A percentile compares a stretch with the other conserved stretches of the same genome.
phyloP scores from a whole-genome alignment of 1,284 basidiomycete species.

The Gymnopus androsaceus region DNA sequence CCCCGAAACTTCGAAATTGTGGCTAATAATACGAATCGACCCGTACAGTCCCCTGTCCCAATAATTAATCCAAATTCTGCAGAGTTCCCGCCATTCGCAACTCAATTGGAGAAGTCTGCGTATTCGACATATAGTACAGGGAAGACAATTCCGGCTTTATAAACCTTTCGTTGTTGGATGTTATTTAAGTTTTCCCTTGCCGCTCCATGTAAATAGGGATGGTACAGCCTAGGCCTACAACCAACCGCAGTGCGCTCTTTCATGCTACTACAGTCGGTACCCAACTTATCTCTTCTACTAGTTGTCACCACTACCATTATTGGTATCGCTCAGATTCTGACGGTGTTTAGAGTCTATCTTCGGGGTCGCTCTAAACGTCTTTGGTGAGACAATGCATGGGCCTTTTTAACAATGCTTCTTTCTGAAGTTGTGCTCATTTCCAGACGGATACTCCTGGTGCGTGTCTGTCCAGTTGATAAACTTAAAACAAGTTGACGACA shows the following conservation, averaged over 20 bases:
- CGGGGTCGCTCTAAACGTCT: constrained; percentile 25
- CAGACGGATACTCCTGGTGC: constrained; percentile 25
- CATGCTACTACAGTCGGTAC: neutral
- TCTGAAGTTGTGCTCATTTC: constrained; percentile 25
- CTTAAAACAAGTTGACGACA: neutral
- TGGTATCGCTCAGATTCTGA: constrained; percentile 24
- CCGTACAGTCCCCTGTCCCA: no score
- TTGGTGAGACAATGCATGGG: constrained; percentile 34
- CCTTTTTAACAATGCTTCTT: constrained; percentile 24
- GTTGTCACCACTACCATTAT: constrained; percentile 27
- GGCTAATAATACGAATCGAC: no score
- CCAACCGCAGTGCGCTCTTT: constrained; percentile 12
- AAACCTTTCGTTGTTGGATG: neutral
- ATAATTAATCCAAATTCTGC: no score
- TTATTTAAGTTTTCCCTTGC: neutral
- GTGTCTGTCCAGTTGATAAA: no score
- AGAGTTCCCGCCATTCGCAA: no score
- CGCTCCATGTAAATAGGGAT: constrained; percentile 8
- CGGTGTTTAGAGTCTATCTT: constrained; percentile 27
- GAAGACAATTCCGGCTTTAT: neutral
- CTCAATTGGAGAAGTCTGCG: no score
- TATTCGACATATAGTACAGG: no score
- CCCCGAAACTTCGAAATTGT: no score
- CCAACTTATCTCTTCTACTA: neutral
- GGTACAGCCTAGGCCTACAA: constrained; percentile 13